These are phyloP conservation scores for Stellera chamaejasme DNA, from an alignment of 345 rosid genomes.

Conservation along the genomic window DNA sequence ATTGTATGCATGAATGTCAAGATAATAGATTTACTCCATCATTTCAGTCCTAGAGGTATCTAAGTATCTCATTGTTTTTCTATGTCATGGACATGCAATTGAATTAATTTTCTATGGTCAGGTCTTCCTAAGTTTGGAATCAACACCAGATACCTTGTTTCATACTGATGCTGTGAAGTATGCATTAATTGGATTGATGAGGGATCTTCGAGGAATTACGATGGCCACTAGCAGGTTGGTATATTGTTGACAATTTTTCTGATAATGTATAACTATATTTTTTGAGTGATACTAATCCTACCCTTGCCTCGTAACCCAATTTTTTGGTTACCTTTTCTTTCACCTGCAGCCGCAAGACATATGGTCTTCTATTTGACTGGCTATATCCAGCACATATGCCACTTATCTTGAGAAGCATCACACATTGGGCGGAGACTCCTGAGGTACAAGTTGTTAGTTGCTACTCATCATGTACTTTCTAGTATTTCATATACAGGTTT, in stretches of 20 bases:
- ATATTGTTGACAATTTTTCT: slow-evolving; percentile 1
- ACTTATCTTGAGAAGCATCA: slow-evolving; percentile 80
- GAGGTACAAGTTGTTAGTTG: slow-evolving; percentile 48
- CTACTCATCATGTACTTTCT: background rate
- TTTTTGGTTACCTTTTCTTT: background rate
- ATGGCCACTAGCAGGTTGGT: slow-evolving; percentile 92
- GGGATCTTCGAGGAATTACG: slow-evolving; percentile 96
- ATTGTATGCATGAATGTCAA: too few relatives aligned
- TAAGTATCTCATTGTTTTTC: too few relatives aligned
- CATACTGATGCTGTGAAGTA: slow-evolving; percentile 90
- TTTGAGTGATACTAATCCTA: background rate
- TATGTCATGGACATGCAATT: too few relatives aligned
- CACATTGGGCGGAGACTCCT: slow-evolving; percentile 95
- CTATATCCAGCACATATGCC: slow-evolving; percentile 95
- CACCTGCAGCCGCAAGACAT: slow-evolving; percentile 76
- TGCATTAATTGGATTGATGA: slow-evolving; percentile 88
- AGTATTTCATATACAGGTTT: background rate
- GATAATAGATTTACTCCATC: too few relatives aligned
- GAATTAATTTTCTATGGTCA: slow-evolving; percentile 19
- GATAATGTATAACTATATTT: background rate
- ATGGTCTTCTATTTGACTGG: slow-evolving; percentile 95
- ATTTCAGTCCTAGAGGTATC: too few relatives aligned
- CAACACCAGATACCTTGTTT: slow-evolving; percentile 80
- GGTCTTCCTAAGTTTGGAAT: slow-evolving; percentile 82
- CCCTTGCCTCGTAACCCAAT: too few relatives aligned